phyloP scores from a whole-genome alignment of 495 filamentous ascomycete species.

The Talaromyces wortmannii region DNA sequence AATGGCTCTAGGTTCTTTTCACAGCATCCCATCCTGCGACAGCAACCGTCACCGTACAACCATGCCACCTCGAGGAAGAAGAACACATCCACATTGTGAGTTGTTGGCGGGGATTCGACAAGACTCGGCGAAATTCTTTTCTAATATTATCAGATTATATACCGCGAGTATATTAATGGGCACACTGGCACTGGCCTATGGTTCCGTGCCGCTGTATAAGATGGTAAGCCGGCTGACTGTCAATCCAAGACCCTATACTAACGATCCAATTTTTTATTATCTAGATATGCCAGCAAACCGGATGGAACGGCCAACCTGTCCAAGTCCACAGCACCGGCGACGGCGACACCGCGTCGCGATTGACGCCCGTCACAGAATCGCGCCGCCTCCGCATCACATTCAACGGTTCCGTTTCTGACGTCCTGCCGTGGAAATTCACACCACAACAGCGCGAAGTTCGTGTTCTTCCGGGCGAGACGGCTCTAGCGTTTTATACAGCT shows the following conservation, averaged over 20 bases:
- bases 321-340: conserved; percentile 63
- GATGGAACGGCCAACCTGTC: conserved; percentile 90
- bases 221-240: conserved; percentile 51
- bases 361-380: conserved; percentile 72
- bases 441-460: conserved; percentile 97
- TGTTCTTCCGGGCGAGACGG: conserved; percentile 92
- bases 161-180: conserved; percentile 79
- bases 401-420: conserved; percentile 87
- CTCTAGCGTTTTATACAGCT: conserved; percentile 95
- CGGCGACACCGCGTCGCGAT: conserved; percentile 60
- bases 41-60: conserved; percentile 7
- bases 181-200: conserved; percentile 88
- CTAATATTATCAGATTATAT: conserved; percentile 57
- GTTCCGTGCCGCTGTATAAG: conserved; percentile 95
- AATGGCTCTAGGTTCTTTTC: conserved; percentile 31
- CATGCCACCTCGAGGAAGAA: conserved; percentile 25
- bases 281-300: conserved; percentile 93
- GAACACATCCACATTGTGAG: conserved; percentile 38
- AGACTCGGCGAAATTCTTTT: too few species aligned
- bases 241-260: too few species aligned
- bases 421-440: conserved; percentile 94
- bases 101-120: background rate
- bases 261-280: background rate
- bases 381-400: conserved; percentile 93
- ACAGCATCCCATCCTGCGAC: conserved; percentile 20